Conservation (phyloP, 164 flowering plant genomes). For the Dillenia turbinata region DNA sequence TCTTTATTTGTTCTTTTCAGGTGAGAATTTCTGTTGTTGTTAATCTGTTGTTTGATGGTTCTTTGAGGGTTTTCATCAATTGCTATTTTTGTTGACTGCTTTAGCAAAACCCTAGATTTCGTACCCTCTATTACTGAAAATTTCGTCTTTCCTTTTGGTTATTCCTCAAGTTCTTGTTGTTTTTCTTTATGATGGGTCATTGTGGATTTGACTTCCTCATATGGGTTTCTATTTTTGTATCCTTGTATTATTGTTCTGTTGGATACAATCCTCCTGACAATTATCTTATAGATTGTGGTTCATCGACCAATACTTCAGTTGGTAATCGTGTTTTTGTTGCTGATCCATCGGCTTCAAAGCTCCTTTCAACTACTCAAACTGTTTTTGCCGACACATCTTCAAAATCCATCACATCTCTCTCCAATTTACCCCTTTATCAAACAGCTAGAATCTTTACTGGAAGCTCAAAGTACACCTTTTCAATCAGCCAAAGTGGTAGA, state of each 20-base stretch:
- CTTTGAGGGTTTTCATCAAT: no score
- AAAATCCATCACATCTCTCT: constrained; percentile 23
- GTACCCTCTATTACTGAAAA: background rate
- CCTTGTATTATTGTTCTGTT: constrained; percentile 14
- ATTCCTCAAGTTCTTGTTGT: background rate
- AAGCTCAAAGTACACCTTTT: constrained; percentile 40
- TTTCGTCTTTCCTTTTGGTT: background rate
- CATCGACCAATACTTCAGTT: constrained; percentile 33
- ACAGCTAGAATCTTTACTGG: constrained; percentile 57
- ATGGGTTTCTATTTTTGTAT: constrained; percentile 28
- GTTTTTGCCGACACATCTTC: constrained; percentile 30
- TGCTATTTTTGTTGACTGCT: no score
- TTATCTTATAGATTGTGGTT: constrained; percentile 69
- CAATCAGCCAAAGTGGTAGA: constrained; percentile 39
- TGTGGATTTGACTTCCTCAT: constrained; percentile 16
- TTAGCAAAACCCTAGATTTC: no score
- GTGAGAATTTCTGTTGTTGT: no score
- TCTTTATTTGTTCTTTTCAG: no score
- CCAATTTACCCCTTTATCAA: constrained; percentile 33
- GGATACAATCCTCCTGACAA: constrained; percentile 51
- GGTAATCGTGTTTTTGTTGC: constrained; percentile 42
- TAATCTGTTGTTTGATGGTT: no score
- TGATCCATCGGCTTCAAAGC: constrained; percentile 36
- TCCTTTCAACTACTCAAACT: constrained; percentile 40
- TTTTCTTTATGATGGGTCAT: constrained; percentile 29